Percentiles rank a stretch among this genome's conserved stretches.
Conservation (phyloP, 345 rosid species). For the Eucalyptus albens region DNA sequence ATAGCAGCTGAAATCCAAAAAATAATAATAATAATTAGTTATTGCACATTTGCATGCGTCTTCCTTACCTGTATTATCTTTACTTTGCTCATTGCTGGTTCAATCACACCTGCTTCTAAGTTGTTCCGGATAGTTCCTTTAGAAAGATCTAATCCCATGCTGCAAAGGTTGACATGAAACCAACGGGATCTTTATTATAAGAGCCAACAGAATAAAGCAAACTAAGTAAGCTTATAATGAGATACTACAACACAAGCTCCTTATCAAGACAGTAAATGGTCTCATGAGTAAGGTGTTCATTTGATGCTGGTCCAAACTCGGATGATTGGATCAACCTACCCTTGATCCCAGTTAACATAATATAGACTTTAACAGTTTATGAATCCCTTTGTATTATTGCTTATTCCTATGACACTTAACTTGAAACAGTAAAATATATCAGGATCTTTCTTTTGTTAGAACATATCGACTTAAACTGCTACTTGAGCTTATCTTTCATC, state of each 20-base stretch:
- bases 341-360: neutral
- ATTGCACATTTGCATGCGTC: neutral
- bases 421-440: neutral
- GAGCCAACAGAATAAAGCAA: neutral
- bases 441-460: neutral
- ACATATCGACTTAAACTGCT: neutral
- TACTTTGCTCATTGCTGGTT: slow-evolving; percentile 99
- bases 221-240: neutral
- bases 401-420: neutral
- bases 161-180: slow-evolving; percentile 12
- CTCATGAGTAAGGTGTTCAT: neutral
- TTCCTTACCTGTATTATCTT: slow-evolving; percentile 85
- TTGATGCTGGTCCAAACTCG: neutral
- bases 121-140: slow-evolving; percentile 84
- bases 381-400: neutral
- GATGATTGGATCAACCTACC: neutral
- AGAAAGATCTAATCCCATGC: slow-evolving; percentile 90
- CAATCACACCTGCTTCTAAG: slow-evolving; percentile 96
- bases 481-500: neutral
- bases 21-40: neutral
- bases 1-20: neutral
- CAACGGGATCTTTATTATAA: neutral
- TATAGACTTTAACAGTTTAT: neutral
- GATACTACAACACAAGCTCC: neutral
- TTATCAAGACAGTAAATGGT: neutral